Conservation (phyloP, 495 filamentous ascomycete genomes). For the Achaetomiella virescens region DNA sequence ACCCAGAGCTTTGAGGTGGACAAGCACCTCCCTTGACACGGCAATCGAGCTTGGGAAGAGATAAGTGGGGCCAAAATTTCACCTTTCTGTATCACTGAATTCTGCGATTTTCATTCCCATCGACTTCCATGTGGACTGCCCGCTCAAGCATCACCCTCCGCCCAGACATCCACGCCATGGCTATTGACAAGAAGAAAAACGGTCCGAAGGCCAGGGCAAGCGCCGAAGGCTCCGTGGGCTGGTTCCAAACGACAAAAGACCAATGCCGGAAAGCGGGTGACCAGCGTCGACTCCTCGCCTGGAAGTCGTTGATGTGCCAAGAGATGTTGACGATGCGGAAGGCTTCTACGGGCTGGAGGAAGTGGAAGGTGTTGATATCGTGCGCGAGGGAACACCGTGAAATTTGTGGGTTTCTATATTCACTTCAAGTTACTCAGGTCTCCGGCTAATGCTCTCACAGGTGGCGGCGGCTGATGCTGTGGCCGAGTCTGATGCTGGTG, state of each 20-base stretch:
- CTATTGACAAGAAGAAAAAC: conserved; percentile 41
- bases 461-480: conserved; percentile 23
- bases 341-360: conserved; percentile 94
- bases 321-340: conserved; percentile 88
- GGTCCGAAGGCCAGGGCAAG: conserved; percentile 30
- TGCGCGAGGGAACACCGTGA: conserved; percentile 50
- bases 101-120: conserved; percentile 6
- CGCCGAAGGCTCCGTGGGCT: conserved; percentile 22
- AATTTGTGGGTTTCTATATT: conserved; percentile 41
- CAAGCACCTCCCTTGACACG: not conserved
- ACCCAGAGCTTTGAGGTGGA: too few species aligned
- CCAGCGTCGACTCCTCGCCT: conserved; percentile 63
- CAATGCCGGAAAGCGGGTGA: conserved; percentile 26
- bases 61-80: conserved; percentile 27
- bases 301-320: conserved; percentile 74
- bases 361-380: conserved; percentile 79
- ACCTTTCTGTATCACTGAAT: not conserved
- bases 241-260: conserved; percentile 46
- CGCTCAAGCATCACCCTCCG: not conserved
- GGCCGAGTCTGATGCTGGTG: conserved; percentile 21
- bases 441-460: conserved; percentile 3
- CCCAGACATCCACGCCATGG: conserved; percentile 23
- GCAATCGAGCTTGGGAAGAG: too few species aligned
- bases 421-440: too few species aligned
- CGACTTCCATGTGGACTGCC: not conserved